Evolutionary conservation across 2,329 filamentous ascomycete genomes (phyloP).

Genomic region (Emericellopsis atlantica): DNA sequence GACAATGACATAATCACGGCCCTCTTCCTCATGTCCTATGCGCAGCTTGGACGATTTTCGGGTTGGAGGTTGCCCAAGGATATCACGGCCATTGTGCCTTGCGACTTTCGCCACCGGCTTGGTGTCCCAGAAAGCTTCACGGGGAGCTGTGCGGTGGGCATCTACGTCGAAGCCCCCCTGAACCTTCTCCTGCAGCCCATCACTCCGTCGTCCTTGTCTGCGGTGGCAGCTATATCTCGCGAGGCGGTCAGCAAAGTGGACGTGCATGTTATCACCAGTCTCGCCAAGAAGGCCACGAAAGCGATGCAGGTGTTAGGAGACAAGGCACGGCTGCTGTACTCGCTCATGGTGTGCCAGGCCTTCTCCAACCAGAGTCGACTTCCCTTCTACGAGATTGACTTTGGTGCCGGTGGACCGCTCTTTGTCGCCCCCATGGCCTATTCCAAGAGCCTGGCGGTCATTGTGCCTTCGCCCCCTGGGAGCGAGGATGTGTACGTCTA

Average conservation of each 20-base stretch:
- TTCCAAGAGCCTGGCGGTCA: neutral
- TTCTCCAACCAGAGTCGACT: conserved; percentile 2
- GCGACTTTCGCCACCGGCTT: conserved; percentile 2
- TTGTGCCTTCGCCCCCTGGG: neutral
- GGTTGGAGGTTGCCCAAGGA: neutral
- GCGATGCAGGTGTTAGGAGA: neutral
- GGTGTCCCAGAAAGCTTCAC: neutral
- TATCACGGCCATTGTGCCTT: conserved; percentile 1
- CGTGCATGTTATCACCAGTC: neutral
- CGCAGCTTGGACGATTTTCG: neutral
- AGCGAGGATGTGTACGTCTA: neutral
- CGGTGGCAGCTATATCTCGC: neutral
- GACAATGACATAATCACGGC: conserved; percentile 1
- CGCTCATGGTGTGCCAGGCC: conserved; percentile 1
- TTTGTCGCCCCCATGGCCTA: neutral
- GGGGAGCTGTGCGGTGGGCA: conserved; percentile 1
- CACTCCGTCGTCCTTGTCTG: neutral
- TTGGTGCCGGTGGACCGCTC: neutral
- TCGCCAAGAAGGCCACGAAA: neutral
- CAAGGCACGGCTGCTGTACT: neutral
- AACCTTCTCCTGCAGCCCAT: neutral
- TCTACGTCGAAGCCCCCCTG: neutral
- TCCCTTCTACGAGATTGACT: neutral
- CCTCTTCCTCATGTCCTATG: conserved; percentile 1
- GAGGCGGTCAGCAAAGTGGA: neutral